Conservation (phyloP, 805 yeast species). For the Zygotorulaspora danielsina region DNA sequence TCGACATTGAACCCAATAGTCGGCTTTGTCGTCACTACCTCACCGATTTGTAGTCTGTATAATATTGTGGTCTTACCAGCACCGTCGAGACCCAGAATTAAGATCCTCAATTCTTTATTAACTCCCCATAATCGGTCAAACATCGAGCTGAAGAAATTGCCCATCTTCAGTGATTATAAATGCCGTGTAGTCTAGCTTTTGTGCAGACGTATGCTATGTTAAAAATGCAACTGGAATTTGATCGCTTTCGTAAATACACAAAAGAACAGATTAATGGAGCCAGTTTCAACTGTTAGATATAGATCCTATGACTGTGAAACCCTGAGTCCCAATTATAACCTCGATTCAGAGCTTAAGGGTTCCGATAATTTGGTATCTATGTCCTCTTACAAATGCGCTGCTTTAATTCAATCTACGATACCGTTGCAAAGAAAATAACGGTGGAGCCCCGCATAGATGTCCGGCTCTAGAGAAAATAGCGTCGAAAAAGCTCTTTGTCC, state of each 20-base stretch:
- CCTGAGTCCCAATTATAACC: no score
- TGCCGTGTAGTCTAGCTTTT: neutral
- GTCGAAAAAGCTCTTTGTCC: no score
- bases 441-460: no score
- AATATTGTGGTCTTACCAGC: constrained; percentile 96
- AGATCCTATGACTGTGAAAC: no score
- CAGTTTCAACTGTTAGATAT: no score
- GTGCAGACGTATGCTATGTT: neutral
- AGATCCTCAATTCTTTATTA: constrained; percentile 82
- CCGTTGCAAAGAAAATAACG: no score
- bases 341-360: no score
- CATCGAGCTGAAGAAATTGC: constrained; percentile 83
- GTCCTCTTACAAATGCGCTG: no score
- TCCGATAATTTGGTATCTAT: no score
- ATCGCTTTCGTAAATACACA: neutral
- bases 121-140: constrained; percentile 87
- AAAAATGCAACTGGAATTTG: neutral
- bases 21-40: constrained; percentile 71
- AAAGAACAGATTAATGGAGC: no score
- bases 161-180: constrained; percentile 45
- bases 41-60: constrained; percentile 83
- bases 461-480: no score
- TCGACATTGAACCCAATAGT: constrained; percentile 96
- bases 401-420: no score
- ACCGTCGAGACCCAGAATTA: constrained; percentile 90